Evolutionary conservation across 306 rosid species (phyloP).

Genomic region (Quercus mongolica): DNA sequence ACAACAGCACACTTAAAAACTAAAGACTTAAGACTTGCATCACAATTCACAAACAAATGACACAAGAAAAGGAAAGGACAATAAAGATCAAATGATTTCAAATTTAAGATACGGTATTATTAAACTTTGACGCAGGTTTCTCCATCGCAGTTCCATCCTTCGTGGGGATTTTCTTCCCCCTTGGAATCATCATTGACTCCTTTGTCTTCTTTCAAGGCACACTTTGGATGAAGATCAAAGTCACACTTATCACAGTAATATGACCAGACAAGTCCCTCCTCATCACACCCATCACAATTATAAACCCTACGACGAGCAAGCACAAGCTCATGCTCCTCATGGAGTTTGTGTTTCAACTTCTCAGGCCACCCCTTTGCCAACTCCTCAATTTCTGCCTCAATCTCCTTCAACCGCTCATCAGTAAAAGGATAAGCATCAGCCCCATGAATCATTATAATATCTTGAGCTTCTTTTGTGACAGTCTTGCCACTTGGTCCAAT

Average conservation of each 20-base stretch:
- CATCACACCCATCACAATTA: conserved; percentile 38
- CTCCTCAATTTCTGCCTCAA: conserved; percentile 45
- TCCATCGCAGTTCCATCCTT: conserved; percentile 62
- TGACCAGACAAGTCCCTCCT: conserved; percentile 46
- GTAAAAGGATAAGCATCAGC: conserved; percentile 78
- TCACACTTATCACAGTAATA: conserved; percentile 57
- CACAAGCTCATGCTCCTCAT: conserved; percentile 52
- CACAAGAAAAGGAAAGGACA: not conserved
- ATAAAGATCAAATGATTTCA: not conserved
- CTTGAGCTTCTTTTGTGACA: conserved; percentile 49
- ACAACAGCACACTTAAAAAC: not conserved
- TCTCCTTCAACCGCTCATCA: conserved; percentile 39
- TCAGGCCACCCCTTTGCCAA: conserved; percentile 63
- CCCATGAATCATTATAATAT: conserved; percentile 39
- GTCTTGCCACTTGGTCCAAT: conserved; percentile 66
- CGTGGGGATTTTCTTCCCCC: conserved; percentile 21
- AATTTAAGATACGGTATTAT: not conserved
- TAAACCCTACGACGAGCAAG: conserved; percentile 26
- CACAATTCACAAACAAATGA: not conserved
- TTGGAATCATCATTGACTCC: conserved; percentile 28
- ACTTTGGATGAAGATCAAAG: conserved; percentile 65
- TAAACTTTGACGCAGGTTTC: conserved; percentile 48
- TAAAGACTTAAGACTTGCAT: not conserved
- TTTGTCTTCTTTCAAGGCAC: conserved; percentile 40
- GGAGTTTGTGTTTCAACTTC: conserved; percentile 41